Evolutionary conservation across 2,329 filamentous ascomycete genomes (phyloP).

Genomic region (Diaporthe citri): DNA sequence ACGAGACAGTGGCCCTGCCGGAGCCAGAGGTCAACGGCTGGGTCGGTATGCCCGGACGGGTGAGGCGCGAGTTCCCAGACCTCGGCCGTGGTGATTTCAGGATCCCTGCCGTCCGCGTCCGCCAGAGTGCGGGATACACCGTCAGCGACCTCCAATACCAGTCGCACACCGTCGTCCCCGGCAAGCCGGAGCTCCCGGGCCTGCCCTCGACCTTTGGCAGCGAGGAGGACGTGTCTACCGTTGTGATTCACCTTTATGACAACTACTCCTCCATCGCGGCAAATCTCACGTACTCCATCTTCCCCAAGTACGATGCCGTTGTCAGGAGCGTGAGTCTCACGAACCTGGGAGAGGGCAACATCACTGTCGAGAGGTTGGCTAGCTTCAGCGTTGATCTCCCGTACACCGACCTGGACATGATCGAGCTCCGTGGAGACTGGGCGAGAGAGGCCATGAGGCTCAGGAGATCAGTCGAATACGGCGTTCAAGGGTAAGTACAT

Average conservation of each 20-base stretch:
- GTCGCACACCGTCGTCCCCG: slow-evolving; percentile 65
- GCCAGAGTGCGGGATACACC: slow-evolving; percentile 69
- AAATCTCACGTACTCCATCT: slow-evolving; percentile 73
- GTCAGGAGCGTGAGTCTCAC: slow-evolving; percentile 72
- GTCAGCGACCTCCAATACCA: slow-evolving; percentile 70
- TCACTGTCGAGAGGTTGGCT: slow-evolving; percentile 68
- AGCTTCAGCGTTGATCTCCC: slow-evolving; percentile 74
- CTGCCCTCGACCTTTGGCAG: slow-evolving; percentile 71
- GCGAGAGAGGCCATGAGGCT: slow-evolving; percentile 68
- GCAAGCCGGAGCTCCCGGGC: slow-evolving; percentile 68
- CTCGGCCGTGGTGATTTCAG: slow-evolving; percentile 74
- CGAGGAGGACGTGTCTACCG: slow-evolving; percentile 68
- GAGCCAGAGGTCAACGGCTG: slow-evolving; percentile 64
- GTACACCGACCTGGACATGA: slow-evolving; percentile 70
- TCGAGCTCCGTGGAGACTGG: slow-evolving; percentile 75
- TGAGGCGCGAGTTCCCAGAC: slow-evolving; percentile 74
- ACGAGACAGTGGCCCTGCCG: slow-evolving; percentile 57
- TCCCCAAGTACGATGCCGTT: slow-evolving; percentile 71
- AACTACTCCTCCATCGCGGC: slow-evolving; percentile 69
- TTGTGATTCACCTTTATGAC: slow-evolving; percentile 70
- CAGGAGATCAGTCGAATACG: slow-evolving; percentile 68
- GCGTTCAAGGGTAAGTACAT: slow-evolving; percentile 62
- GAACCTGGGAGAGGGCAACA: slow-evolving; percentile 66
- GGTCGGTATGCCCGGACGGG: slow-evolving; percentile 62
- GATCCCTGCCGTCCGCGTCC: slow-evolving; percentile 70